phyloP scores from a whole-genome alignment of 306 rosid genomes.

The Corylus heterophylla region DNA sequence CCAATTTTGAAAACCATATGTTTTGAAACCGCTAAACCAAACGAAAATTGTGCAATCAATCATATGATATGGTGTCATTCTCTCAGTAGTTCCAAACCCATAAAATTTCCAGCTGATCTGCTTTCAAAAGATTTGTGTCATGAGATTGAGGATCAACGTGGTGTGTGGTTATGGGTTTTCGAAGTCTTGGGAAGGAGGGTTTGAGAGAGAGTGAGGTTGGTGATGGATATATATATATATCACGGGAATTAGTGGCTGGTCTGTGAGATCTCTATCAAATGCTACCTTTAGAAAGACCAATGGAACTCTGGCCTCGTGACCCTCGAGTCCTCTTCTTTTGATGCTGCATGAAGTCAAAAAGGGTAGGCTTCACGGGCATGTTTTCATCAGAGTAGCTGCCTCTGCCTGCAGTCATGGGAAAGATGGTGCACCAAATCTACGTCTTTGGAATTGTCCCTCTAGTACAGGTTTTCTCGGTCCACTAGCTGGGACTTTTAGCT shows the following conservation, averaged over 20 bases:
- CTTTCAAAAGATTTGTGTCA: too few relatives aligned
- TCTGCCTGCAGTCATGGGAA: background rate
- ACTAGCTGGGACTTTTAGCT: background rate
- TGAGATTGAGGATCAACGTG: background rate
- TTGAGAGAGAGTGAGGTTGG: background rate
- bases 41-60: too few relatives aligned
- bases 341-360: slow-evolving; percentile 36
- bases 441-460: background rate
- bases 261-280: slow-evolving; percentile 2
- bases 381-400: background rate
- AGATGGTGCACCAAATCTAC: background rate
- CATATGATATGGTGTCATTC: too few relatives aligned
- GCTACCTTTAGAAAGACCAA: slow-evolving; percentile 10
- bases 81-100: too few relatives aligned
- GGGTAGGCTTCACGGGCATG: slow-evolving; percentile 34
- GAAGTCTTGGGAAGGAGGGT: background rate
- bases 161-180: background rate
- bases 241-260: slow-evolving; percentile 30
- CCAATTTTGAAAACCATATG: too few relatives aligned
- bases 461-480: background rate
- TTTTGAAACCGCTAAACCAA: too few relatives aligned
- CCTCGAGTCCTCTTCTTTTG: slow-evolving; percentile 16
- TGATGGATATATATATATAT: background rate
- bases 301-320: slow-evolving; percentile 24
- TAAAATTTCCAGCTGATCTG: too few relatives aligned